Evolutionary conservation across 768 basidiomycete genomes (phyloP).

Genomic region (Tricholomella constricta): DNA sequence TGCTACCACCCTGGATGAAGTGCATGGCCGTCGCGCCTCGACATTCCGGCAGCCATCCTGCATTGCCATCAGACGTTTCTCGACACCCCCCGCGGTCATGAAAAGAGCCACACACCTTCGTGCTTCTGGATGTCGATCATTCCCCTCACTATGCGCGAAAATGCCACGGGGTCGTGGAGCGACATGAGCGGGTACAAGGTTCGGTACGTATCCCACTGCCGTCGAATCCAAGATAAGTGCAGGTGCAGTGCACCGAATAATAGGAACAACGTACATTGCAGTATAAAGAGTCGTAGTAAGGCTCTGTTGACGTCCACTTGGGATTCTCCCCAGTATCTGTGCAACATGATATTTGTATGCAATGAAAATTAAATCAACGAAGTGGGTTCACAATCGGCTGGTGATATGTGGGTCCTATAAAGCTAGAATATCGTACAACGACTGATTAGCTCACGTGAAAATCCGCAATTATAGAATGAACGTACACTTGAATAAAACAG

Average conservation of each 20-base stretch:
- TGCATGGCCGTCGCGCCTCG: slow-evolving; percentile 55
- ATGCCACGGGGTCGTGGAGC: slow-evolving; percentile 60
- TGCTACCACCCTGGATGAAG: slow-evolving; percentile 62
- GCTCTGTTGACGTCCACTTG: slow-evolving; percentile 62
- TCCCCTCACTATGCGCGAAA: slow-evolving; percentile 59
- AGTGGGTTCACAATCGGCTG: slow-evolving; percentile 56
- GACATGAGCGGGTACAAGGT: slow-evolving; percentile 65
- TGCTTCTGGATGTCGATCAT: slow-evolving; percentile 70
- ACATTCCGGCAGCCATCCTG: slow-evolving; percentile 71
- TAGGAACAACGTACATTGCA: slow-evolving; percentile 52
- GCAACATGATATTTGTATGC: neutral
- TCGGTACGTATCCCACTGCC: slow-evolving; percentile 73
- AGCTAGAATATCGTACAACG: slow-evolving; percentile 32
- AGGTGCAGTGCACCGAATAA: too few species aligned
- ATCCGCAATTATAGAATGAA: neutral
- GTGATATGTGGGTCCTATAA: slow-evolving; percentile 63
- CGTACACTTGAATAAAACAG: slow-evolving; percentile 63
- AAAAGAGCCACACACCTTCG: slow-evolving; percentile 53
- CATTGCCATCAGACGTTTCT: neutral
- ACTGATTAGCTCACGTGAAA: neutral
- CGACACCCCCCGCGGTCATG: neutral
- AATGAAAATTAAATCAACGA: too few species aligned
- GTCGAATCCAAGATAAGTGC: too few species aligned
- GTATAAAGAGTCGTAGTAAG: slow-evolving; percentile 69
- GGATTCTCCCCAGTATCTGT: slow-evolving; percentile 67